Conservation (phyloP, 495 filamentous ascomycete genomes). For the Penicillium alfredii region DNA sequence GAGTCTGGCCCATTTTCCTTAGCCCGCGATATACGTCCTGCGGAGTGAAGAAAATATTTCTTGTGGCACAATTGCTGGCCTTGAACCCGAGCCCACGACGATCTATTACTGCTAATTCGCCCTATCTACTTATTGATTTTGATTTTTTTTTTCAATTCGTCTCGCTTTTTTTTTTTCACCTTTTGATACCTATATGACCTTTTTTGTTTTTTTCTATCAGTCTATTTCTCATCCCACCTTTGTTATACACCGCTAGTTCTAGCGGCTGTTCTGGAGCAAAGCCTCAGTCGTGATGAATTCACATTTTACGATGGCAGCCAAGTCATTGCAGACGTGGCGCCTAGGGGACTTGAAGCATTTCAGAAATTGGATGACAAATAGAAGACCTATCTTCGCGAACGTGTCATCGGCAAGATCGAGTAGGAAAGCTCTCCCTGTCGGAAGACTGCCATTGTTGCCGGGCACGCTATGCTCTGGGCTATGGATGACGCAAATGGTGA, state of each 20-base stretch:
- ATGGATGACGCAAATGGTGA: constrained; percentile 27
- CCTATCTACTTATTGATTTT: too few species aligned
- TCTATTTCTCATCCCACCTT: too few species aligned
- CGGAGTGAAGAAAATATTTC: constrained; percentile 55
- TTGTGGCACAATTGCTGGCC: too few species aligned
- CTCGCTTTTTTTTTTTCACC: too few species aligned
- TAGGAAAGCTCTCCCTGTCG: constrained; percentile 30
- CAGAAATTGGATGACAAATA: constrained; percentile 33
- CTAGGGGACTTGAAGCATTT: constrained; percentile 50
- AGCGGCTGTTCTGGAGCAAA: too few species aligned
- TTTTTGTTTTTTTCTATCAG: too few species aligned
- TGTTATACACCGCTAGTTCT: too few species aligned
- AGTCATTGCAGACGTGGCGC: constrained; percentile 40
- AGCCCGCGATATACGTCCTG: too few species aligned
- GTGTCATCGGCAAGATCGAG: constrained; percentile 45
- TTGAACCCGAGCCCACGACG: too few species aligned
- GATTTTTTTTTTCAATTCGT: too few species aligned
- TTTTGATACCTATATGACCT: too few species aligned
- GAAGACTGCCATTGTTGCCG: constrained; percentile 47
- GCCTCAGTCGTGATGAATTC: constrained; percentile 38
- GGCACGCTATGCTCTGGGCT: constrained; percentile 58
- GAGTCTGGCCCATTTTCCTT: constrained; percentile 37
- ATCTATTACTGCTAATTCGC: too few species aligned
- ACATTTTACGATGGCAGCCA: constrained; percentile 50
- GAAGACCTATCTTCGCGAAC: constrained; percentile 36